Base-by-base conservation (phyloP, 2,329 filamentous ascomycete species). In the Drechslerella coelobrocha region DNA sequence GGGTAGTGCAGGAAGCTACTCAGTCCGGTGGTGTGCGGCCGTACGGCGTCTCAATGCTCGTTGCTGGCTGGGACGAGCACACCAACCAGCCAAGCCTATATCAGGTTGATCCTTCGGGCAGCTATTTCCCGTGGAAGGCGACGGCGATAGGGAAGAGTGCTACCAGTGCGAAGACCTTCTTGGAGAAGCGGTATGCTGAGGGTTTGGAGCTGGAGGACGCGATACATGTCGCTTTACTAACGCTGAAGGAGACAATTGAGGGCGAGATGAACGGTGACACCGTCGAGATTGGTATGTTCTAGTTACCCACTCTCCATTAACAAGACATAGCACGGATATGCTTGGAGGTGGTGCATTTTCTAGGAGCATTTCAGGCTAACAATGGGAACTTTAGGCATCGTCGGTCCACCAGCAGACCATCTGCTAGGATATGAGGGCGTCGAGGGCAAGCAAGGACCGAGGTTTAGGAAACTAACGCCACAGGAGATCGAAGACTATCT, bases 401-500 rank as follows among this genome's bases (percentile, higher is more conserved):
- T 99, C 75, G 94, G 94, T 26, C 90, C 92, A 47, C 94, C 94
- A 62, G 94, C 94, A 75, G 87, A 99, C 79, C 90, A 97, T 78
- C 84, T 99, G 48, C 85, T 99, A 71, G 94, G 94, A 53, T 90
- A 92, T 73, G 92, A 96, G 80, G 92, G 92, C 72, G 90, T 95
- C 9, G 89, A 93, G 77, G 90, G 90, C 73, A 90, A 90, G 19
- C 85, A 87, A 75, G 92, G 92, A 47, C 92, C 92, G 66, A 86
- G 92, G 73, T 96, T 96, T 86, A 86, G 92, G 81, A 96, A 96
- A 85, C 83, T 99, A 81, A 96, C 86, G 77, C 92, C 96, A 78
- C 91, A 96, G 82, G 94, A 99, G 83, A 97, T 99, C 78, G 94
- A 99, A 84, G 94, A 99, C 81, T 99, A 99, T 83, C 83, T 99